Base-by-base conservation (phyloP, 768 basidiomycete genomes). In the Asterophora lycoperdoides region DNA sequence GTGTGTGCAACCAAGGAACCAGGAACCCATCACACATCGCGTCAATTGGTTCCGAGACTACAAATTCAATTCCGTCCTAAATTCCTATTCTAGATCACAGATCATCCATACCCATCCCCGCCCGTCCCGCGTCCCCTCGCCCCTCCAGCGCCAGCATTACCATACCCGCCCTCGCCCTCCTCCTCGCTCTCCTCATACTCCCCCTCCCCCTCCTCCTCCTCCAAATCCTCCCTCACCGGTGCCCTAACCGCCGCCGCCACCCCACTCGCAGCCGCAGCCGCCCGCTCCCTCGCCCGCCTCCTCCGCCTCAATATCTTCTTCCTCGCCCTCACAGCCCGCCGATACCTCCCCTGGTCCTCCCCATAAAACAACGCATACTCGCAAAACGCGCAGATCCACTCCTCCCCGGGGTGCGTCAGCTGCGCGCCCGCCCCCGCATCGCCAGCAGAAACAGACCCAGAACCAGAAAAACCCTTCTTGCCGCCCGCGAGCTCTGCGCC, bases 361-460 rank as follows among this genome's bases (percentile, higher is more conserved):
- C 92, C 91, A 63, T 87, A 98, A 65, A 95, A 94, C 48, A 98
- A 62, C 49, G 83, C 76, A 64, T 93, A 94, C 69, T 98, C 95
- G 72, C 95, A 98, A 59, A 87, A 89, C 53, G 87, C 80, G 64
- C 95, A 98, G 50, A 97, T 84, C 86, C 90, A 96, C 64, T 97
- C 95, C 18, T 96, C 92, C 29, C 68, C 75, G 7, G 83, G 81
- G 50, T 80, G 76, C 18, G 74, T 75, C 45, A 83, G 65, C 52
- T 56, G 64, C 29, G 61, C 38, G 19, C 46, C 48, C 38, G 56
- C 49, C 36, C 45, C 44, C 6, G 41, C 43, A n/a, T n/a, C n/a
- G n/a, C n/a, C n/a, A n/a, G n/a, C n/a, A n/a, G n/a, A n/a, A n/a
- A n/a, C n/a, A n/a, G n/a, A n/a, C n/a, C n/a, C n/a, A n/a, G n/a